Percentiles rank a stretch among this genome's conserved stretches.
phyloP scores from a whole-genome alignment of 495 filamentous ascomycete species.

The Penicillium ochrochloron region DNA sequence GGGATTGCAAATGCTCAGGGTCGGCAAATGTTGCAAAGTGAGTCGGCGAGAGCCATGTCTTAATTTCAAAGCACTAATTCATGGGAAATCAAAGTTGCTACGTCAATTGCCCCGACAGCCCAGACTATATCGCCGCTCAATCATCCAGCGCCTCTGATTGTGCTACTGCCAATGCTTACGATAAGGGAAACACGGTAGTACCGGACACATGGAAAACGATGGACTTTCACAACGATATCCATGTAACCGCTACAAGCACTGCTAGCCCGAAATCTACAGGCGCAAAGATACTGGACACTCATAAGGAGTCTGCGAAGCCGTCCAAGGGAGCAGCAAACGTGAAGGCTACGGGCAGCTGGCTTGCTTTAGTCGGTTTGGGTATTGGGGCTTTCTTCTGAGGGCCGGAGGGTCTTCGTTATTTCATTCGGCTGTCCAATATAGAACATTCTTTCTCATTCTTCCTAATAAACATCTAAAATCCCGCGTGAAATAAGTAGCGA shows the following conservation, averaged over 20 bases:
- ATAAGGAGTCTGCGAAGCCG: slow-evolving; percentile 19
- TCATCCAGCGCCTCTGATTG: slow-evolving; percentile 23
- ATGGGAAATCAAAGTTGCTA: slow-evolving; percentile 21
- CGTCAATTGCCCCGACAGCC: slow-evolving; percentile 27
- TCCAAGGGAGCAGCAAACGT: slow-evolving; percentile 24
- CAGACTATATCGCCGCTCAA: slow-evolving; percentile 21
- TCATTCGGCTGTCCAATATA: neutral
- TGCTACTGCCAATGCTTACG: slow-evolving; percentile 33
- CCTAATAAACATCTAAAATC: neutral
- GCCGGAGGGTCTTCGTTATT: neutral
- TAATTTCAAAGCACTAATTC: neutral
- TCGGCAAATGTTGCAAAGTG: slow-evolving; percentile 34
- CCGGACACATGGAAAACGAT: slow-evolving; percentile 26
- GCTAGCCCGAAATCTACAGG: slow-evolving; percentile 6
- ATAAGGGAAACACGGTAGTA: slow-evolving; percentile 24
- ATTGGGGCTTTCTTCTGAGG: slow-evolving; percentile 20
- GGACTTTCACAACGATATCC: slow-evolving; percentile 11
- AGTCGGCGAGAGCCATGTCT: slow-evolving; percentile 1
- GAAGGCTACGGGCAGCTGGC: slow-evolving; percentile 24
- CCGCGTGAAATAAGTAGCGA: too few species aligned
- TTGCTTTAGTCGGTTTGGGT: slow-evolving; percentile 28
- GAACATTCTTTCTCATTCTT: neutral
- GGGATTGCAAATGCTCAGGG: slow-evolving; percentile 36
- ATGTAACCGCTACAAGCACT: slow-evolving; percentile 16
- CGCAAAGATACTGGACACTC: slow-evolving; percentile 11